Evolutionary conservation across 2,329 filamentous ascomycete species (phyloP), one percentile per base, ranked within the genome.

Genomic region (Fusarium staphyleae): DNA sequence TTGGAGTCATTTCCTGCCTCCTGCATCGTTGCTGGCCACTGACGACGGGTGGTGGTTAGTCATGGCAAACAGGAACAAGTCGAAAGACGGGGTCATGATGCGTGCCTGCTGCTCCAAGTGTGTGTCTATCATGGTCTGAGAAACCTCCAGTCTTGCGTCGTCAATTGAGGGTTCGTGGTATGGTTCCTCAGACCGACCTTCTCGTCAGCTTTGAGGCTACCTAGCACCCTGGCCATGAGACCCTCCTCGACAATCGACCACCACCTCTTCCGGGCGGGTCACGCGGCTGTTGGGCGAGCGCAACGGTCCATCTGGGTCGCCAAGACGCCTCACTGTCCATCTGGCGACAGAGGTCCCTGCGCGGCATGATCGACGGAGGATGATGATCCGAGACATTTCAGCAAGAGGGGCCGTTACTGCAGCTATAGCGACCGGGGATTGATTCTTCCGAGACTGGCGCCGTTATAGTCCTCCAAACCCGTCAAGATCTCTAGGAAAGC

Each of bases 1-100:
- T 64, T 64, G 57, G 59, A 58, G 55, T 66, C 57, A 64, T 60
- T 26, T 47, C 48, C 30, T 49, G 40, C 54, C 54, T 62, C 46
- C 30, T 49, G 40, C 54, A 58, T 62, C 46, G 44, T 48, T 14
- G 16, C 34, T 54, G n/a, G 24, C 11, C 22, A 47, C 15, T 50
- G 48, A 43, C 28, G 44, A 53, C 36, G 41, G 44, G 41, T 24
- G 50, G 51, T 59, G 54, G 55, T 44, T 45, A 42, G 44, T 46
- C 16, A 22, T 39, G 40, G 42, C 33, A 15, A 35, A 35, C 15
- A 35, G 50, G 41, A 44, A 52, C 48, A 46, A 55, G 42, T 41
- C 58, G 37, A 53, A 55, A 42, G 45, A 55, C 18, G 55, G 55
- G 50, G 35, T 45, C 59, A 48, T 58, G 50, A 58, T 61, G 49